Evolutionary conservation across 805 yeast genomes (phyloP), one percentile per base, ranked within the genome.

Genomic region (Saccharomycopsis fodiens): DNA sequence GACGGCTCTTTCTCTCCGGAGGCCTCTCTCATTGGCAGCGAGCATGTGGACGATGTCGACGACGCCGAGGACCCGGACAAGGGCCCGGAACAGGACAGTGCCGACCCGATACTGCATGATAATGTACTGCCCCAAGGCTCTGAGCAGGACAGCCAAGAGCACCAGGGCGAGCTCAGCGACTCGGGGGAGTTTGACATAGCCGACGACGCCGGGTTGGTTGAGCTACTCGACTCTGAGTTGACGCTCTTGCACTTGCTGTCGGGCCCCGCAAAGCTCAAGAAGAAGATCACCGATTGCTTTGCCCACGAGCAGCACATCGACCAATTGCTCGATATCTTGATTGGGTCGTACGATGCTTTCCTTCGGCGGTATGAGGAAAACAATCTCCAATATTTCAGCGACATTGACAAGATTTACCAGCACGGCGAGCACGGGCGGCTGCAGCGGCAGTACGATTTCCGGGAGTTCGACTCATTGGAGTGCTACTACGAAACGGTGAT

Each of bases 1-100:
- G 22, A 7, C 19, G 23, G 21, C 20, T 8, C 5, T 17, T 8
- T 36, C 6, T 7, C 5, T 4, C 15, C 15, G 19, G 68, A 64
- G 41, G 44, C 52, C 6, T 60, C 51, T 13, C 52, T 22, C 22
- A 15, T 34, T 20, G 3, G 12, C 19, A 25, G 22, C 17, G 32
- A 35, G n/a, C 29, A 13, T 10, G 20, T 25, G 35, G 39, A 35
- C 12, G 35, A 21, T 35, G n/a, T 17, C 8, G 45, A 49, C 25
- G 27, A 39, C 16, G 32, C 23, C 13, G 45, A 16, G 15, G 16
- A 17, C 7, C 17, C 16, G 19, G 10, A 30, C 21, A 7, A 23
- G 15, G 12, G 3, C 4, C 15, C 12, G 21, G 29, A 16, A 21
- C 21, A 10, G 10, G 23, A 31, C 15, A 22, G 30, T n/a, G 13